Conservation (phyloP, 805 yeast genomes). For the Candida gorgasii region DNA sequence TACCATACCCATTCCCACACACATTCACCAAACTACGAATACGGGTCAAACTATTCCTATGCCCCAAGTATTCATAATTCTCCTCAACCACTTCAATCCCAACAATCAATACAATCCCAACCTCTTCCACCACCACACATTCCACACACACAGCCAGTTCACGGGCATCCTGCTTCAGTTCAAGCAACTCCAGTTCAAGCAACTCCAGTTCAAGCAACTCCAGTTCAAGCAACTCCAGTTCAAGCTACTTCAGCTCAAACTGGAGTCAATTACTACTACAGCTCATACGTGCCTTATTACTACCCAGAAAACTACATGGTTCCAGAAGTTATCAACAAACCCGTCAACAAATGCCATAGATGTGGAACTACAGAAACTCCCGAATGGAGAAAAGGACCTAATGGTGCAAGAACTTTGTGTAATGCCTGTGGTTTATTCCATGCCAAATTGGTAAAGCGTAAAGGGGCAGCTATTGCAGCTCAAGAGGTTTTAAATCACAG, state of each 20-base stretch:
- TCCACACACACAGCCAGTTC: constrained; percentile 1
- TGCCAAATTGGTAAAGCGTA: constrained; percentile 51
- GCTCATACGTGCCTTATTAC: constrained; percentile 6
- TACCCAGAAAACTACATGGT: constrained; percentile 19
- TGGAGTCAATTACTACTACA: constrained; percentile 2
- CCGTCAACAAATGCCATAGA: constrained; percentile 40
- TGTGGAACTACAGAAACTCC: constrained; percentile 50
- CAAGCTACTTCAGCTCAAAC: neutral
- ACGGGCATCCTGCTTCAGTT: too few species aligned
- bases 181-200: too few species aligned
- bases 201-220: neutral
- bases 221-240: too few species aligned
- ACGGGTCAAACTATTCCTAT: constrained; percentile 7
- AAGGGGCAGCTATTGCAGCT: constrained; percentile 55
- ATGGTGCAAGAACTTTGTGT: constrained; percentile 45
- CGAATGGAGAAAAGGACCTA: constrained; percentile 47
- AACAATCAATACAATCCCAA: neutral
- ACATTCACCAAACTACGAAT: constrained; percentile 7
- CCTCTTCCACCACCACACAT: constrained; percentile 7
- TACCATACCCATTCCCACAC: too few species aligned
- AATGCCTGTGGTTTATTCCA: constrained; percentile 47
- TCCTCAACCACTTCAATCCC: neutral
- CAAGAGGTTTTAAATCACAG: constrained; percentile 44
- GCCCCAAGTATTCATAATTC: neutral
- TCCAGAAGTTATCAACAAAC: constrained; percentile 36